Base-by-base conservation (phyloP, 352 stramenopile genomes). In the Peronospora farinosa region DNA sequence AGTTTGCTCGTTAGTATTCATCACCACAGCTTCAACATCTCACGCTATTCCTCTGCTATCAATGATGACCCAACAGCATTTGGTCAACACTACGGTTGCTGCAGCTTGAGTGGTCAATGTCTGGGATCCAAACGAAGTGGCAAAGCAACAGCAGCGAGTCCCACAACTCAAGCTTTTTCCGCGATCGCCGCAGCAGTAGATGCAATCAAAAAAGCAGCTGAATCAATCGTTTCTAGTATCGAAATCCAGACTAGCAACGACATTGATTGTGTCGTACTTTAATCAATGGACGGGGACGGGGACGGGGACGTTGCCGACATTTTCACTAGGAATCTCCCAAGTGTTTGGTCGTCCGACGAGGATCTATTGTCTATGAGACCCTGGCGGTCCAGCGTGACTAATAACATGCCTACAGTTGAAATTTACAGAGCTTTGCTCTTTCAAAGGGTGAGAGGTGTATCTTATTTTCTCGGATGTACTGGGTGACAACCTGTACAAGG, bases 1-100 rank as follows among this genome's bases (percentile, higher is more conserved):
- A 96, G 83, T 35, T 82, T 98, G 57, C 69, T 98, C 17, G 87
- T 98, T 44, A 90, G 90, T 3, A 86, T 97, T 47, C 90, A 97
- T 63, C 86, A 96, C 51, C 78, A 88, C 65, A 92, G 72, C 47
- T 87, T 86, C 46, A 86, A 85, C 19, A 75, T 86, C 9, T 88
- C 83, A 38, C 72, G 83, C 36, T 84, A 77, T 52, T 79, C 75
- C 21, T 86, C 78, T 0, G 72, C 74, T 1, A 67, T 73, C 19
- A 72, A 53, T 36, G 67, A 73, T 27, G 65, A 78, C 32, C 56
- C 74, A 10, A 57, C 66, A 15, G 48, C 51, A 31, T 60, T 49
- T 21, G 44, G 47, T 7, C 66, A 43, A 19, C 67, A 56, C 12
- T 51, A 63, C 5, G 60, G 47, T 51, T 60, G 47, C 25, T 57